Evolutionary conservation across 1,284 basidiomycete genomes (phyloP), one percentile per base, ranked within the genome.

Genomic region (Cutaneotrichosporon mucoides): DNA sequence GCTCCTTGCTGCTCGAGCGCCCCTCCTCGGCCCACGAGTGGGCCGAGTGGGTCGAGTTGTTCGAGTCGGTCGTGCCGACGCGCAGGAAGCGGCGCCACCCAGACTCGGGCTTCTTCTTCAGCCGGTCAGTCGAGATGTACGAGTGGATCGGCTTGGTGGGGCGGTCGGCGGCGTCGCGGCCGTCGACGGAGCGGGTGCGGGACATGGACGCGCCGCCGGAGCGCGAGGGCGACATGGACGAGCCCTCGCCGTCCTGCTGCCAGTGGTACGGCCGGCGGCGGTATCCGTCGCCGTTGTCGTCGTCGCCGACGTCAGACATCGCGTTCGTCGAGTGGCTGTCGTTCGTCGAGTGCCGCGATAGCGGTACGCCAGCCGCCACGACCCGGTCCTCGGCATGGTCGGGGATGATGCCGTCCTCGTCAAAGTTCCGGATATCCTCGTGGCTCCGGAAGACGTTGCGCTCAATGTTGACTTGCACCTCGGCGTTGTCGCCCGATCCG

Each of bases 401-500:
- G 10, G 37, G 37, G 37, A 51, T 42, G n/a, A 10, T 9, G 34
- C 44, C 56, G 11, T 10, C 40, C 15, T 45, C 5, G 11, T 47
- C 45, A 40, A 53, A 58, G 6, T 35, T 45, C 13, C 43, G 46
- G 44, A 36, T 53, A 24, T 53, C 51, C 10, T 53, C 35, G 34
- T 34, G 4, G 6, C 2, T 48, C 33, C 12, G 1, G 40, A 60
- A 56, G 6, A 45, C 49, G 11, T 12, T 35, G 3, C 12, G 12
- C 12, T 53, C 41, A 11, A 56, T 45, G n/a, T 55, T 41, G 16
- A 60, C 58, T 2, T 51, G 13, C 7, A 55, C 51, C 10, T 84
- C 84, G 6, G 84, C 84, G n/a, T 82, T 82, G 16, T 83, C 82
- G 0, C 81, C 81, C 2, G 24, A 24, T 3, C 65, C 66, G 34